phyloP scores from a whole-genome alignment of 2,329 filamentous ascomycete species.

The Purpureocillium takamizusanense region DNA sequence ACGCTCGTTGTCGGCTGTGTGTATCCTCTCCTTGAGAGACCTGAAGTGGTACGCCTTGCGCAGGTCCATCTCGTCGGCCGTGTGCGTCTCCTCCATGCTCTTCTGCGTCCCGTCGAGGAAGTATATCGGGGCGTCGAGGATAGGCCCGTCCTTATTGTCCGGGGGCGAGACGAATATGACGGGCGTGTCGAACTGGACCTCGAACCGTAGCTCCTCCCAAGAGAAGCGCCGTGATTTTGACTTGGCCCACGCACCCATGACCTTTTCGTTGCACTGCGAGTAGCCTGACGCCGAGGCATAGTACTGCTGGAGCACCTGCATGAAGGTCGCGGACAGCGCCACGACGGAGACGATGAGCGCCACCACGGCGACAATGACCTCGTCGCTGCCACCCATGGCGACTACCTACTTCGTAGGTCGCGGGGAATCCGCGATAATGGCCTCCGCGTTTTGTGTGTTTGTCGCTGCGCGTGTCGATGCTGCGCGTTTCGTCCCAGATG shows the following conservation, averaged over 20 bases:
- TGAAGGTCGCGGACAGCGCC: constrained; percentile 32
- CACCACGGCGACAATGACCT: constrained; percentile 30
- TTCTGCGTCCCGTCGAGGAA: constrained; percentile 28
- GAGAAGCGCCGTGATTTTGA: constrained; percentile 30
- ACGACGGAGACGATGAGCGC: constrained; percentile 39
- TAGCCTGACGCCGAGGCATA: constrained; percentile 40
- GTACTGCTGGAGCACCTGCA: constrained; percentile 43
- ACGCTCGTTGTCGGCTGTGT: constrained; percentile 48
- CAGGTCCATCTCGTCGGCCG: constrained; percentile 20
- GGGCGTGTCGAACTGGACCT: constrained; percentile 38
- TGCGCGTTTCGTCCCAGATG: too few relatives aligned
- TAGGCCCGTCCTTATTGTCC: constrained; percentile 27
- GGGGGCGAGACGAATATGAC: constrained; percentile 41
- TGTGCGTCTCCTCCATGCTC: constrained; percentile 25
- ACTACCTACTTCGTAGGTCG: too few relatives aligned
- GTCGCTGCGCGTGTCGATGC: too few relatives aligned
- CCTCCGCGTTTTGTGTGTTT: too few relatives aligned
- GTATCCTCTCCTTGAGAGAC: constrained; percentile 26
- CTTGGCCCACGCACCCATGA: constrained; percentile 37
- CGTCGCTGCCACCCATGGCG: constrained; percentile 9
- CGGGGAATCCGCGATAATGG: too few relatives aligned
- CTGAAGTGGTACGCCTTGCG: constrained; percentile 15
- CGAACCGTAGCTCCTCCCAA: constrained; percentile 36
- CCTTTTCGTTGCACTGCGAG: constrained; percentile 35
- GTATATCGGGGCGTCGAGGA: constrained; percentile 19